These are phyloP conservation scores for Globisporangium radiosum DNA, from an alignment of 352 stramenopile species.

Conservation along the genomic window DNA sequence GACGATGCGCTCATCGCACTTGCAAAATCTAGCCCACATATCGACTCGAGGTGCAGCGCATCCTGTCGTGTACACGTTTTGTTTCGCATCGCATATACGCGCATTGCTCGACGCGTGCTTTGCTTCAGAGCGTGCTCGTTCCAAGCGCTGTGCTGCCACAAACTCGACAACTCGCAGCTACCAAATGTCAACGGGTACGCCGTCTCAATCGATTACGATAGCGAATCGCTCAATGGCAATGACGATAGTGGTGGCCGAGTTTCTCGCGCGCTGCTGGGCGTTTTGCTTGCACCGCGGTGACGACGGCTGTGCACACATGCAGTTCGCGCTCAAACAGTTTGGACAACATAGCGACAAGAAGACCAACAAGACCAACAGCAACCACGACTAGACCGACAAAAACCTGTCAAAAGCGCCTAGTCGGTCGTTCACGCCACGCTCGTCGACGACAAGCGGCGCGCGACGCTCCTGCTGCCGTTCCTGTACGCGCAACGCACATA, in stretches of 20 bases:
- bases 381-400: no score
- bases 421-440: conserved; percentile 7
- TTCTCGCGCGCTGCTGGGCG: conserved; percentile 1
- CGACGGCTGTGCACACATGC: conserved; percentile 2
- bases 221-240: not conserved
- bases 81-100: not conserved
- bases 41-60: no score
- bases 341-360: not conserved
- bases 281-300: conserved; percentile 9
- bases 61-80: not conserved
- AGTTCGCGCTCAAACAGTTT: conserved; percentile 2
- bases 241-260: not conserved
- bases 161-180: no score
- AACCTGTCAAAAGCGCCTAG: no score
- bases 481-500: conserved; percentile 24
- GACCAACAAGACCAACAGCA: not conserved
- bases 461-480: conserved; percentile 30
- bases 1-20: no score
- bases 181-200: no score
- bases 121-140: conserved; percentile 22
- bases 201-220: no score
- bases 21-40: no score
- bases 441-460: conserved; percentile 34
- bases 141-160: conserved; percentile 20
- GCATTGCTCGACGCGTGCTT: not conserved